Evolutionary conservation across 2,329 filamentous ascomycete genomes (phyloP), one percentile per base, ranked within the genome.

Genomic region (Magnaporthiopsis incrustans): DNA sequence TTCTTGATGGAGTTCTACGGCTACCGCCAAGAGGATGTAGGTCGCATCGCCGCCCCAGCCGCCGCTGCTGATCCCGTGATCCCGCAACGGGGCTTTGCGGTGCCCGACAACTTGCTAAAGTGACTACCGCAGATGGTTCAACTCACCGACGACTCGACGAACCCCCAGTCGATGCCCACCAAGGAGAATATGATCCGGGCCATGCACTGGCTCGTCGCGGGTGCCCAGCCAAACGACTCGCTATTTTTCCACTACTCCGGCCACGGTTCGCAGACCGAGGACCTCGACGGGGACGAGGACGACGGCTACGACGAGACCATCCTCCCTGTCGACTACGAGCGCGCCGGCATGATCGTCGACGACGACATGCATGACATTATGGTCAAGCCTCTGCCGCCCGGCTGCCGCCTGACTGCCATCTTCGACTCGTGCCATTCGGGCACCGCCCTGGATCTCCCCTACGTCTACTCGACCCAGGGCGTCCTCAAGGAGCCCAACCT

Each of bases 121-220:
- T 5, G 11, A 38, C 35, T 12, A 5, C 35, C 35, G 35, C 15
- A 38, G 35, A 98, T 98, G 94, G 94, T 98, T 25, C 88, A 95
- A 67, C 83, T 98, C 74, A 97, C 94, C 56, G 94, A 98, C 73
- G 94, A 98, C 74, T 93, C 97, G 78, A 92, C 97, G 75, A 97
- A 97, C 71, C 91, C 92, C 33, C 90, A 96, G 92, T 77, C 92
- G 97, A 38, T 38, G 78, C 94, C 94, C 11, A 97, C 92, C 5
- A 97, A 97, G 76, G 89, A 91, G 69, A 98, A 98, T 73, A 96
- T 98, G 64, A 77, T 98, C 44, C 86, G 94, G 63, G 94, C 94
- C 35, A 98, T 98, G 94, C 93, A 97, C 74, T 98, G 94, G 94
- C 80, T 98, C 25, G 92, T 97, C 65, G 97, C 97, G 77, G 93